These are phyloP conservation scores for Fraxinus velutina DNA, from an alignment of 305 asterid genomes.

Conservation along the genomic window DNA sequence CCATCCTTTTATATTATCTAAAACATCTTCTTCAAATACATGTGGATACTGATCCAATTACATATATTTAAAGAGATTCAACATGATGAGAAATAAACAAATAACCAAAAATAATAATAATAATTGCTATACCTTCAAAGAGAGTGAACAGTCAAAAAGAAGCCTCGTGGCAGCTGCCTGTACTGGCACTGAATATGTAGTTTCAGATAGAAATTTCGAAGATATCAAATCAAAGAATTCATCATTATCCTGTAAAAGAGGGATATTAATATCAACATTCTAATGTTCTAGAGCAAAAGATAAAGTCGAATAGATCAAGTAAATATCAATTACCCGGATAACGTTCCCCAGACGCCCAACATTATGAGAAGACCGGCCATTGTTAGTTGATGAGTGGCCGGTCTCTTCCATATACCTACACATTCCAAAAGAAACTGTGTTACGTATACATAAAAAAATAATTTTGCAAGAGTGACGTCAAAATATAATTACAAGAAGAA, in stretches of 20 bases:
- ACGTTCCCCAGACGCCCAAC: background rate
- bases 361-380: background rate
- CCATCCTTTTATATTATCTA: constrained; percentile 80
- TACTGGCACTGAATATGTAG: constrained; percentile 63
- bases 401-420: background rate
- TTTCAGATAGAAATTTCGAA: constrained; percentile 62
- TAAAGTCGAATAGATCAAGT: background rate
- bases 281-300: background rate
- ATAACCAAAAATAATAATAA: background rate
- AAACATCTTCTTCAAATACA: constrained; percentile 80
- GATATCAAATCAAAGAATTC: constrained; percentile 88
- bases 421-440: background rate
- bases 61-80: constrained; percentile 22
- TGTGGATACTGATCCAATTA: constrained; percentile 78
- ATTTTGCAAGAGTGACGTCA: background rate
- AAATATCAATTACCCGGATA: background rate
- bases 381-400: background rate
- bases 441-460: background rate
- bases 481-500: background rate
- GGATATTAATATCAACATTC: constrained; percentile 13
- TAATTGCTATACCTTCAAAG: constrained; percentile 64
- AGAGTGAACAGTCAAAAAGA: constrained; percentile 80
- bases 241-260: constrained; percentile 79
- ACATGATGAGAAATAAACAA: background rate
- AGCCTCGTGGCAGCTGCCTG: constrained; percentile 87